Percentiles rank a stretch among this genome's conserved stretches.
Evolutionary conservation across 1,139 yeast genomes (phyloP).

Genomic region (Scheffersomyces illinoinensis): DNA sequence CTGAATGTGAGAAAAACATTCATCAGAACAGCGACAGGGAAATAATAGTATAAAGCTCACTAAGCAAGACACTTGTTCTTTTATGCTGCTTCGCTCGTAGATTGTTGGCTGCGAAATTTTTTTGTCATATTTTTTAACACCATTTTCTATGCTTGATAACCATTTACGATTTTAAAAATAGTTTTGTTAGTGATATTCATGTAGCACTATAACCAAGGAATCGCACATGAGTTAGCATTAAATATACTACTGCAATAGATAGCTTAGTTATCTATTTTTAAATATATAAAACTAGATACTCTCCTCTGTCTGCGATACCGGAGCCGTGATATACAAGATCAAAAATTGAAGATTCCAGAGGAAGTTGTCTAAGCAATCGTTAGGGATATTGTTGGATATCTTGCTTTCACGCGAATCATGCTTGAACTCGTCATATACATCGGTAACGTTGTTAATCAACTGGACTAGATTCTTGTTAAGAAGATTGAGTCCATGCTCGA

Average conservation of each 20-base stretch:
- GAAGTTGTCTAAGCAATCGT: conserved; percentile 43
- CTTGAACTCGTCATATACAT: conserved; percentile 16
- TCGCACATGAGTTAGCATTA: too few relatives aligned
- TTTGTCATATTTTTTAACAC: too few relatives aligned
- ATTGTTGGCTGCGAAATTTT: neutral
- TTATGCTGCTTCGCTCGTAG: neutral
- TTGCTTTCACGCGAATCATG: conserved; percentile 11
- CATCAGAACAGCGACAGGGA: neutral
- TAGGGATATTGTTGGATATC: conserved; percentile 28
- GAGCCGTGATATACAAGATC: conserved; percentile 38
- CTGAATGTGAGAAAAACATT: neutral
- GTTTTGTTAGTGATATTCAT: too few relatives aligned
- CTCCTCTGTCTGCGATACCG: conserved; percentile 1
- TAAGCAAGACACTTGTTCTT: neutral
- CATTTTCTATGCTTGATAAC: neutral
- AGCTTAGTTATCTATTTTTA: neutral
- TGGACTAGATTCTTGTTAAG: conserved; percentile 33
- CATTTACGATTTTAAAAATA: too few relatives aligned
- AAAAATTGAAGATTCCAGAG: conserved; percentile 45
- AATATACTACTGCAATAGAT: too few relatives aligned
- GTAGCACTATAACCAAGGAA: neutral
- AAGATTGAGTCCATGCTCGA: conserved; percentile 37
- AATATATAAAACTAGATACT: neutral
- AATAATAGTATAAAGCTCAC: neutral
- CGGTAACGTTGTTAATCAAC: conserved; percentile 26